Evolutionary conservation across 2,329 filamentous ascomycete species (phyloP).

Genomic region (Alternaria metachromatica): DNA sequence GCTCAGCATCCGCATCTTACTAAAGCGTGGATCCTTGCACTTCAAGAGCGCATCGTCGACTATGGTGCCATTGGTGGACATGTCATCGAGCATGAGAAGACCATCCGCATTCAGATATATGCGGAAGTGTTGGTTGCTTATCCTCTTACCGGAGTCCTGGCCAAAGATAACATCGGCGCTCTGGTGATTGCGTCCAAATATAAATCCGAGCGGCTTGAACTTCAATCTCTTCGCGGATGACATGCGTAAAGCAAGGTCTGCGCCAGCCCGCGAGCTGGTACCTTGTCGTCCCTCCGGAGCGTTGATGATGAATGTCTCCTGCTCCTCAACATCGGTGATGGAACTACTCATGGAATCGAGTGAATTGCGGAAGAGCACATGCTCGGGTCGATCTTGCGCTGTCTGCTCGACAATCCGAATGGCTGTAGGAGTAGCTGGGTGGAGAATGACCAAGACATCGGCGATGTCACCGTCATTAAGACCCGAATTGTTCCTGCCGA

Average conservation of each 20-base stretch:
- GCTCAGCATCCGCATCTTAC: constrained; percentile 68
- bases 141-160: constrained; percentile 69
- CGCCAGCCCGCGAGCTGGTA: constrained; percentile 29
- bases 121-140: constrained; percentile 96
- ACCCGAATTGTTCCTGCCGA: constrained; percentile 81
- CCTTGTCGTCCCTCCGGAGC: constrained; percentile 25
- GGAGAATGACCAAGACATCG: constrained; percentile 87
- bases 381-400: constrained; percentile 59
- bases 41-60: constrained; percentile 76
- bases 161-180: constrained; percentile 75
- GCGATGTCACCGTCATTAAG: constrained; percentile 82
- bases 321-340: constrained; percentile 48
- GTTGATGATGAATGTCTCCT: constrained; percentile 59
- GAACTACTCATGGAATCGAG: constrained; percentile 49
- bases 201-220: constrained; percentile 74
- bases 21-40: constrained; percentile 49
- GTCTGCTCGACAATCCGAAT: constrained; percentile 71
- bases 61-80: constrained; percentile 93
- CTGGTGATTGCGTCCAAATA: constrained; percentile 78
- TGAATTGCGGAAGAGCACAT: constrained; percentile 62
- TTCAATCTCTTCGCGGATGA: constrained; percentile 69
- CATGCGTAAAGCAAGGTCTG: constrained; percentile 79
- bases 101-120: constrained; percentile 89
- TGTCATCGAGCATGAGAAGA: constrained; percentile 89
- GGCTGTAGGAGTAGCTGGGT: constrained; percentile 77